Percentiles rank a stretch among this genome's conserved stretches.
phyloP scores from a whole-genome alignment of 2,329 filamentous ascomycete species.

The Intubia oerlemansii region DNA sequence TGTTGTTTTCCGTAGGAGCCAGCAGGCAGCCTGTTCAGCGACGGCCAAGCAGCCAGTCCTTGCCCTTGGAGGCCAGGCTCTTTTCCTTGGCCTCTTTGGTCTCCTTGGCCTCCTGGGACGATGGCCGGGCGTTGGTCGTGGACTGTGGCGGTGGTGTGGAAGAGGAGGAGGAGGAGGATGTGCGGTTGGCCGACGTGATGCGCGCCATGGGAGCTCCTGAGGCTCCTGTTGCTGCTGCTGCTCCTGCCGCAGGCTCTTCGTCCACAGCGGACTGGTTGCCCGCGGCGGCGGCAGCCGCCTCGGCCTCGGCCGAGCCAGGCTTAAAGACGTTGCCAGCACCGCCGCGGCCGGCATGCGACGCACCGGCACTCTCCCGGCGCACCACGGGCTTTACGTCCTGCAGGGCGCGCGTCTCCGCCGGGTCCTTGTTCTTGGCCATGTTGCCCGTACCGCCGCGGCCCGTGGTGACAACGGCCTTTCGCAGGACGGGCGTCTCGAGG shows the following conservation, averaged over 20 bases:
- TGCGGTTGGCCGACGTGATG: too few species aligned
- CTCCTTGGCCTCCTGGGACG: conserved; percentile 6
- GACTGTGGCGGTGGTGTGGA: too few species aligned
- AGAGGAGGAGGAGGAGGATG: too few species aligned
- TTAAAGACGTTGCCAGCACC: conserved; percentile 52
- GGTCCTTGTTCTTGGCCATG: conserved; percentile 57
- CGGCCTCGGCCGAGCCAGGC: too few species aligned
- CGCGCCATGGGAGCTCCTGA: too few species aligned
- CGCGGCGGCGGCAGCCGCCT: too few species aligned
- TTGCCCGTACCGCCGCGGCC: conserved; percentile 77
- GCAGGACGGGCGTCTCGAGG: conserved; percentile 55
- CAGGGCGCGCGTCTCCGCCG: conserved; percentile 49
- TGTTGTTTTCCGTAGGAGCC: too few species aligned
- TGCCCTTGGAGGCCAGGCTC: conserved; percentile 21
- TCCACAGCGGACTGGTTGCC: too few species aligned
- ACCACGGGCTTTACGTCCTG: conserved; percentile 59
- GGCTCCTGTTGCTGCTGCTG: too few species aligned
- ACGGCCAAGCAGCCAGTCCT: conserved; percentile 26
- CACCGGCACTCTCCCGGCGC: conserved; percentile 33
- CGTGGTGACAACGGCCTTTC: conserved; percentile 67
- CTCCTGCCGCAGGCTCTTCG: too few species aligned
- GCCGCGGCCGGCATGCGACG: conserved; percentile 49
- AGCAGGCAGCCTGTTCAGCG: too few species aligned
- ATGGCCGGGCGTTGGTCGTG: conserved; percentile 4
- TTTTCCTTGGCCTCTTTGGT: too few species aligned